Evolutionary conservation across 2,329 filamentous ascomycete species (phyloP).

Genomic region (Acephala macrosclerotiorum): DNA sequence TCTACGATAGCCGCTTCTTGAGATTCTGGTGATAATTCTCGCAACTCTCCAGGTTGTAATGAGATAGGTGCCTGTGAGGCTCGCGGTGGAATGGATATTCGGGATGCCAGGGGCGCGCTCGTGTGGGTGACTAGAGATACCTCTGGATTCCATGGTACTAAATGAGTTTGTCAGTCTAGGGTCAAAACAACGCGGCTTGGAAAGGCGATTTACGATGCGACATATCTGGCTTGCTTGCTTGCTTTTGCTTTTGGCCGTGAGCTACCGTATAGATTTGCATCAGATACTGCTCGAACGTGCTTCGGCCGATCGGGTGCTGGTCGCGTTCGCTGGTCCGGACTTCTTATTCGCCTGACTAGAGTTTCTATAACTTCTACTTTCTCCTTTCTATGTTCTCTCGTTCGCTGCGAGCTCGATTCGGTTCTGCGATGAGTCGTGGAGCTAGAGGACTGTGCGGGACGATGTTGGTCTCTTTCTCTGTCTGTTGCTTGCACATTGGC

Average conservation of each 20-base stretch:
- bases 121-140: slow-evolving; percentile 75
- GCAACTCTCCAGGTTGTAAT: slow-evolving; percentile 72
- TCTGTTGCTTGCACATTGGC: too few species aligned
- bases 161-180: slow-evolving; percentile 11
- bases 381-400: slow-evolving; percentile 54
- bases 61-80: slow-evolving; percentile 75
- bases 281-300: slow-evolving; percentile 30
- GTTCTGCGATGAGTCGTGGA: slow-evolving; percentile 59
- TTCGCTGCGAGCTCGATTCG: slow-evolving; percentile 62
- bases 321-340: slow-evolving; percentile 53
- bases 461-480: too few species aligned
- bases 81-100: slow-evolving; percentile 71
- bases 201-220: slow-evolving; percentile 52
- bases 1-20: slow-evolving; percentile 91
- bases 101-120: slow-evolving; percentile 57
- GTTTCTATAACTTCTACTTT: slow-evolving; percentile 67
- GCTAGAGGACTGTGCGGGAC: too few species aligned
- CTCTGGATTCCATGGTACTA: slow-evolving; percentile 78
- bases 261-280: slow-evolving; percentile 35
- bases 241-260: slow-evolving; percentile 41
- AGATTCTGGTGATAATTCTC: slow-evolving; percentile 75
- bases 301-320: slow-evolving; percentile 31
- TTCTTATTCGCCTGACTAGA: slow-evolving; percentile 64
- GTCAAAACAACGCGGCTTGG: neutral
- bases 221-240: slow-evolving; percentile 54